Evolutionary conservation across 164 flowering plant genomes (phyloP).

Genomic region (Stephania japonica): DNA sequence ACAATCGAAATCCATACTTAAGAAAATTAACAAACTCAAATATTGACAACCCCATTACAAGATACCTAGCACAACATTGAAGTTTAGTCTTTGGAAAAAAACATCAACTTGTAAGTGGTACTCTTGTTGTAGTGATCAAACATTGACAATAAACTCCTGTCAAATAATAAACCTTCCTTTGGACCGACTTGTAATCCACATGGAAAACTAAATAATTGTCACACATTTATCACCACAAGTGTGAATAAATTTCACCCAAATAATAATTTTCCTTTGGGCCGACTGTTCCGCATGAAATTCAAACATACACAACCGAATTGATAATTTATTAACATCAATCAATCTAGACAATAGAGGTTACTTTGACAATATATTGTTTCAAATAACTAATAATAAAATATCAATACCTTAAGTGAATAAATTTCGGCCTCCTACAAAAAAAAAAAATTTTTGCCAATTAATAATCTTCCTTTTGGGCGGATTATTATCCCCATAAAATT

Average conservation of each 20-base stretch:
- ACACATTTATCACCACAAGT: conserved; percentile 2
- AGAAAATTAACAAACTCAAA: neutral
- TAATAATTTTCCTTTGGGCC: too few species aligned
- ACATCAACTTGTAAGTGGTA: conserved; percentile 4
- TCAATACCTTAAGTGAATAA: too few species aligned
- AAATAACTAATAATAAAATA: too few species aligned
- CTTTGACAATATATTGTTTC: too few species aligned
- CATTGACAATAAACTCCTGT: neutral
- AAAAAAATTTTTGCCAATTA: too few species aligned
- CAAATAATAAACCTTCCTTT: conserved; percentile 2
- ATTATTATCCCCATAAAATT: too few species aligned
- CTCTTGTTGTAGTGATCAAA: neutral
- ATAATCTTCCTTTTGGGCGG: too few species aligned
- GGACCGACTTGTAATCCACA: conserved; percentile 5
- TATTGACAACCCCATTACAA: neutral
- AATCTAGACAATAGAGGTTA: too few species aligned
- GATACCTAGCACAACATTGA: conserved; percentile 3
- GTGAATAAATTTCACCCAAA: neutral
- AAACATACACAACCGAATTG: too few species aligned
- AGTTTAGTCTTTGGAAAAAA: conserved; percentile 1
- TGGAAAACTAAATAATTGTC: neutral
- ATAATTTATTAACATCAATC: too few species aligned
- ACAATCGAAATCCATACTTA: neutral
- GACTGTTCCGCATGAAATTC: too few species aligned
- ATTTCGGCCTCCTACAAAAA: too few species aligned